Evolutionary conservation across 257 asterid species (phyloP).

Genomic region (Schizonepeta tenuifolia): DNA sequence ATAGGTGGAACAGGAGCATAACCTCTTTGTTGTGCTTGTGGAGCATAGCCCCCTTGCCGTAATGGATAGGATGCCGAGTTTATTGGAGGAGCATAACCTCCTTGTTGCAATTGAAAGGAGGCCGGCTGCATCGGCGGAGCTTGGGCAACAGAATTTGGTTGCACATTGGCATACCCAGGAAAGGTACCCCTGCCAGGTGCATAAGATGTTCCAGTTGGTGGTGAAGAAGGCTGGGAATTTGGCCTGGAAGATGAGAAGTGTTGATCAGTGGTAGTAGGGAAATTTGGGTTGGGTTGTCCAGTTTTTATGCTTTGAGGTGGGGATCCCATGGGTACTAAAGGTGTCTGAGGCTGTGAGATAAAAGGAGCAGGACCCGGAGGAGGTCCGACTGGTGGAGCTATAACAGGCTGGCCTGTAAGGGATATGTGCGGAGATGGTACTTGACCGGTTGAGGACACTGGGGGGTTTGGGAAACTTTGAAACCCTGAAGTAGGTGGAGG

Average conservation of each 20-base stretch:
- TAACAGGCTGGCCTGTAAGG: constrained; percentile 51
- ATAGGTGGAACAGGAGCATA: constrained; percentile 61
- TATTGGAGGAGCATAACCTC: constrained; percentile 60
- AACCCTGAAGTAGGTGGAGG: constrained; percentile 57
- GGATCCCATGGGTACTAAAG: constrained; percentile 60
- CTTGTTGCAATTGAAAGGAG: constrained; percentile 59
- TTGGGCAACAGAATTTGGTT: constrained; percentile 55
- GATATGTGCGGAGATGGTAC: constrained; percentile 49
- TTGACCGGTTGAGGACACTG: constrained; percentile 48
- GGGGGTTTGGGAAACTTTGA: constrained; percentile 61
- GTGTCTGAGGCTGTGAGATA: constrained; percentile 54
- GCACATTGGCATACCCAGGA: constrained; percentile 69
- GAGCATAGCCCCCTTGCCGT: constrained; percentile 65
- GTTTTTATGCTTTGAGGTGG: constrained; percentile 60
- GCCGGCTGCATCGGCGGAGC: constrained; percentile 53
- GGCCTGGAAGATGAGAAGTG: constrained; percentile 49
- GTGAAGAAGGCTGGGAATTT: constrained; percentile 66
- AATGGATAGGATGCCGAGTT: constrained; percentile 52
- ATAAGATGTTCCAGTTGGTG: constrained; percentile 57
- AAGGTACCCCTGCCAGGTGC: constrained; percentile 59
- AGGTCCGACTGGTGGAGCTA: constrained; percentile 59
- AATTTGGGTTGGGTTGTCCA: constrained; percentile 46
- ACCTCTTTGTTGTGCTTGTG: constrained; percentile 62
- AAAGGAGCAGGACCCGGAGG: constrained; percentile 47
- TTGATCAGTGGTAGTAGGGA: constrained; percentile 50